Percentiles rank a stretch among this genome's conserved stretches.
Conservation (phyloP, 2,329 filamentous ascomycete genomes). For the Fusarium scirpi region DNA sequence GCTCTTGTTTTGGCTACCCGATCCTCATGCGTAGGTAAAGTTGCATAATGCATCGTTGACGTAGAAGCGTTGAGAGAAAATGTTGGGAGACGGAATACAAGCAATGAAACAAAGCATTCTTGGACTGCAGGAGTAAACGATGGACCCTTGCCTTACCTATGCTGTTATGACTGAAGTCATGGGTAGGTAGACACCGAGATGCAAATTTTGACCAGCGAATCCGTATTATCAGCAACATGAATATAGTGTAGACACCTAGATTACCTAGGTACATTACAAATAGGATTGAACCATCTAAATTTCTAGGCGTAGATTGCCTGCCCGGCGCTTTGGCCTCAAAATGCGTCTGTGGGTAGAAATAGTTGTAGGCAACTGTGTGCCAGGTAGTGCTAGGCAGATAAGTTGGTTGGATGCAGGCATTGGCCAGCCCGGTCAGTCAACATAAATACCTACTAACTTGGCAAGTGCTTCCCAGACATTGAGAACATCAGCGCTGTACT, state of each 20-base stretch:
- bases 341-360: background rate
- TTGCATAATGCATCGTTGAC: background rate
- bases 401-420: conserved; percentile 6
- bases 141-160: conserved; percentile 25
- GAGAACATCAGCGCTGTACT: background rate
- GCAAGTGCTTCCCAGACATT: background rate
- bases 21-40: conserved; percentile 64
- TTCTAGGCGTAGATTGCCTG: no score
- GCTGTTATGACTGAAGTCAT: background rate
- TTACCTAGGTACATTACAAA: no score
- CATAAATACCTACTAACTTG: background rate
- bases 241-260: background rate
- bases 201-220: background rate
- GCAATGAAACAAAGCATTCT: background rate
- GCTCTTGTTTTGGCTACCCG: conserved; percentile 81
- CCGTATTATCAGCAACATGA: background rate
- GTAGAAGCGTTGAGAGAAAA: background rate
- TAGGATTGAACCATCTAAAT: no score
- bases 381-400: background rate
- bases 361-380: background rate
- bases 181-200: background rate
- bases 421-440: background rate
- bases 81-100: background rate
- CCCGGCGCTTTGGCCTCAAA: background rate
- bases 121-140: conserved; percentile 7